Conservation (phyloP, 306 rosid genomes). For the Acacia melanoxylon region DNA sequence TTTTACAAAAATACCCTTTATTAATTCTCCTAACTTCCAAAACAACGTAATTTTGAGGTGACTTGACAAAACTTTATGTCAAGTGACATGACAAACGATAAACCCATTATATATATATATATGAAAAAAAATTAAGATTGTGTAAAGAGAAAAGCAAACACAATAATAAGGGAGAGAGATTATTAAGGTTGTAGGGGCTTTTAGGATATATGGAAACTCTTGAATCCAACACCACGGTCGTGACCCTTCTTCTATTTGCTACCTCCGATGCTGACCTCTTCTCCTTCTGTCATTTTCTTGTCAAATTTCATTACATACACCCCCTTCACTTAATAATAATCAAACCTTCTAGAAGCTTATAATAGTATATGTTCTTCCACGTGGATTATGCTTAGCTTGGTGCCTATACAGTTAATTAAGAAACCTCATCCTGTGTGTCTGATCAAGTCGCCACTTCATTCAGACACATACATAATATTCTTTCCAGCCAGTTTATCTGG, state of each 20-base stretch:
- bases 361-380: background rate
- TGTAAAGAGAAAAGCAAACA: slow-evolving; percentile 18
- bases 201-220: slow-evolving; percentile 53
- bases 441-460: background rate
- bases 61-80: no score
- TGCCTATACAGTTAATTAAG: background rate
- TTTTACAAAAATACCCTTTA: no score
- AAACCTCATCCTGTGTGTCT: background rate
- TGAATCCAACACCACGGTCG: slow-evolving; percentile 46
- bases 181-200: slow-evolving; percentile 35
- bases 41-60: no score
- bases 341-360: background rate
- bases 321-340: background rate
- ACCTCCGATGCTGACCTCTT: slow-evolving; percentile 35
- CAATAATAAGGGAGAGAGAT: background rate
- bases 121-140: background rate
- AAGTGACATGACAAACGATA: no score
- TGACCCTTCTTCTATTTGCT: slow-evolving; percentile 34
- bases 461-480: background rate
- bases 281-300: slow-evolving; percentile 29
- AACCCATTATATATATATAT: no score
- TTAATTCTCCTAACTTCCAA: no score
- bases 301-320: background rate
- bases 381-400: background rate
- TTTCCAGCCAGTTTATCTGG: background rate